Percentiles rank a stretch among this genome's conserved stretches.
phyloP scores from a whole-genome alignment of 179 eudicot genomes.

The Heliamphora pulchella region DNA sequence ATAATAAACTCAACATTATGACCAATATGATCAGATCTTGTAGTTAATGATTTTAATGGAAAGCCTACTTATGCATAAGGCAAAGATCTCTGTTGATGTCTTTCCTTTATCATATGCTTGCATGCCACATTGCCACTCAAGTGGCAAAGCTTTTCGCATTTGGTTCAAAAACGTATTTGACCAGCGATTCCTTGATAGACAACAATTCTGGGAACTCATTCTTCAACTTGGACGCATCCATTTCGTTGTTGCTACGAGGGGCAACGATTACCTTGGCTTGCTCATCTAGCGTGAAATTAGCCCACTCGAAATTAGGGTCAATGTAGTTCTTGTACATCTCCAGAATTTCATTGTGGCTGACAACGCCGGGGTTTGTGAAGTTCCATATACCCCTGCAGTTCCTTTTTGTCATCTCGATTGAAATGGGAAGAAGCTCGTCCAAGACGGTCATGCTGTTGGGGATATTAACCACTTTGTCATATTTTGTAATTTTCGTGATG shows the following conservation, averaged over 20 bases:
- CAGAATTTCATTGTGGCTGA: constrained; percentile 77
- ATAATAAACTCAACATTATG: not conserved
- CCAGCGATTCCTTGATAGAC: constrained; percentile 62
- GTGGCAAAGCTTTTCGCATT: constrained; percentile 45
- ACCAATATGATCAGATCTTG: not conserved
- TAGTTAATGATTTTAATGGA: not conserved
- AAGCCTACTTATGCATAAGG: not conserved
- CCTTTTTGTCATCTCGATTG: constrained; percentile 52
- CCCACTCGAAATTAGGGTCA: constrained; percentile 53
- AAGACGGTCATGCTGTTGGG: constrained; percentile 90
- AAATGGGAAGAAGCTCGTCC: constrained; percentile 55
- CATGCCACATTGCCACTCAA: constrained; percentile 2
- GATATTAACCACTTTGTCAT: constrained; percentile 69
- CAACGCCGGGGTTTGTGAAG: constrained; percentile 83
- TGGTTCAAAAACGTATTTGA: constrained; percentile 82
- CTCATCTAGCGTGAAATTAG: constrained; percentile 75
- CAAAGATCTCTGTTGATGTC: not conserved
- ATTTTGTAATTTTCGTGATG: constrained; percentile 69
- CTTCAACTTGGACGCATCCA: constrained; percentile 80
- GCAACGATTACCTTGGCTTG: constrained; percentile 90
- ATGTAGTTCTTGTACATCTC: constrained; percentile 84
- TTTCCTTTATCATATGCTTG: not conserved
- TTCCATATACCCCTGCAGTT: constrained; percentile 74
- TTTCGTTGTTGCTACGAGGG: constrained; percentile 71
- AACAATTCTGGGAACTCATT: constrained; percentile 67